Evolutionary conservation across 768 basidiomycete species (phyloP).

Genomic region (Agaricus blazei): DNA sequence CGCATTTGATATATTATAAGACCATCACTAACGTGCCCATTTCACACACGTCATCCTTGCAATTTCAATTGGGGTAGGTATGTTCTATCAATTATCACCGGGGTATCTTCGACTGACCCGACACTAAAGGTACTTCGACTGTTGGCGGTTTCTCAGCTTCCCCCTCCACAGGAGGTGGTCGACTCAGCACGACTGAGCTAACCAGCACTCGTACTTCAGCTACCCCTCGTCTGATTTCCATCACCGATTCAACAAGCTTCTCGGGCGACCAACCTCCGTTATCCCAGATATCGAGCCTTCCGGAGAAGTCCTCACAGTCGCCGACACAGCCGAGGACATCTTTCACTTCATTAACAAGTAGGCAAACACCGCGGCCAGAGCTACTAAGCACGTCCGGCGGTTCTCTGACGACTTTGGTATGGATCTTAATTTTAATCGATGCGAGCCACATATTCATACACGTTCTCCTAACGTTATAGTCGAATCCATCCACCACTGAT

Average conservation of each 20-base stretch:
- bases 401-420: conserved; percentile 4
- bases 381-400: background rate
- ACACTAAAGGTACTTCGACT: no score
- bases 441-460: background rate
- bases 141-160: no score
- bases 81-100: no score
- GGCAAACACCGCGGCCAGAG: background rate
- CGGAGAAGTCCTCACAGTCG: background rate
- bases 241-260: background rate
- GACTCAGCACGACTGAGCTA: no score
- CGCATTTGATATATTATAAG: no score
- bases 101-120: no score
- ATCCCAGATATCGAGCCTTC: background rate
- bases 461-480: background rate
- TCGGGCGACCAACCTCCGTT: background rate
- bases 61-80: no score
- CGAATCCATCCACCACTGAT: background rate
- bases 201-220: no score
- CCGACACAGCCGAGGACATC: background rate
- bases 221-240: no score
- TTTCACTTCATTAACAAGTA: background rate
- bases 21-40: no score
- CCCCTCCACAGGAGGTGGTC: background rate
- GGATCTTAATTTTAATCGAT: background rate
- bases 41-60: no score